Percentiles rank a stretch among this genome's conserved stretches.
These are phyloP conservation scores for Neobulgaria alba DNA, from an alignment of 2,329 filamentous ascomycete species.

Conservation along the genomic window DNA sequence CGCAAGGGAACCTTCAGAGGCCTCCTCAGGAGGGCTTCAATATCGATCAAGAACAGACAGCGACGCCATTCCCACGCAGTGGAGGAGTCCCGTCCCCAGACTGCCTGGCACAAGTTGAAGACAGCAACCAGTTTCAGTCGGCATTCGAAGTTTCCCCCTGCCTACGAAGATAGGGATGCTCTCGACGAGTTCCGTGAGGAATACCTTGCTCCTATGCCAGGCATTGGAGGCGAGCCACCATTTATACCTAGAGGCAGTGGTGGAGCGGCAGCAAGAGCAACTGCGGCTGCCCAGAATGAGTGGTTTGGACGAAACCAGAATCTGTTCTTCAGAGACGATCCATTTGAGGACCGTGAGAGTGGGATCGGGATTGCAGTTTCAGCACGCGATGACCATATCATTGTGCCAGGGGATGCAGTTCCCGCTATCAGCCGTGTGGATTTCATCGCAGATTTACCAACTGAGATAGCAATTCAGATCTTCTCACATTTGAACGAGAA, in stretches of 20 bases:
- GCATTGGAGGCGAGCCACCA: constrained; percentile 44
- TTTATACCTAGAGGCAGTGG: constrained; percentile 52
- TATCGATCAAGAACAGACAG: constrained; percentile 24
- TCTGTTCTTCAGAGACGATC: constrained; percentile 33
- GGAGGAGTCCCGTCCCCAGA: constrained; percentile 19
- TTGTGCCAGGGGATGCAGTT: not conserved
- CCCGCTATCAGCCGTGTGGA: constrained; percentile 43
- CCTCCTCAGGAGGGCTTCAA: constrained; percentile 25
- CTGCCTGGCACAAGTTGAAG: constrained; percentile 25
- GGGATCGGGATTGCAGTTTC: constrained; percentile 52
- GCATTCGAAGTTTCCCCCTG: constrained; percentile 17
- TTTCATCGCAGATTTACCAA: constrained; percentile 47
- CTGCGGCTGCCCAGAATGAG: constrained; percentile 51
- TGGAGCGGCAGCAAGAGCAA: constrained; percentile 50
- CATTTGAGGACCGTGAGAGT: constrained; percentile 49
- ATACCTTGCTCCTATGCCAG: constrained; percentile 21
- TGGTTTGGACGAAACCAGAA: constrained; percentile 31
- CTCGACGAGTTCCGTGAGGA: constrained; percentile 17
- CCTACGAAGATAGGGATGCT: constrained; percentile 11
- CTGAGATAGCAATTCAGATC: constrained; percentile 51
- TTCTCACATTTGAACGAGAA: constrained; percentile 47
- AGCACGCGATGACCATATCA: not conserved
- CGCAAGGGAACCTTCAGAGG: constrained; percentile 18
- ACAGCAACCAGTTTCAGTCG: constrained; percentile 27
- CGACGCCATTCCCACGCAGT: constrained; percentile 23